Evolutionary conservation across 352 stramenopile species (phyloP), one percentile per base, ranked within the genome.

Genomic region (Pythium sp.): DNA sequence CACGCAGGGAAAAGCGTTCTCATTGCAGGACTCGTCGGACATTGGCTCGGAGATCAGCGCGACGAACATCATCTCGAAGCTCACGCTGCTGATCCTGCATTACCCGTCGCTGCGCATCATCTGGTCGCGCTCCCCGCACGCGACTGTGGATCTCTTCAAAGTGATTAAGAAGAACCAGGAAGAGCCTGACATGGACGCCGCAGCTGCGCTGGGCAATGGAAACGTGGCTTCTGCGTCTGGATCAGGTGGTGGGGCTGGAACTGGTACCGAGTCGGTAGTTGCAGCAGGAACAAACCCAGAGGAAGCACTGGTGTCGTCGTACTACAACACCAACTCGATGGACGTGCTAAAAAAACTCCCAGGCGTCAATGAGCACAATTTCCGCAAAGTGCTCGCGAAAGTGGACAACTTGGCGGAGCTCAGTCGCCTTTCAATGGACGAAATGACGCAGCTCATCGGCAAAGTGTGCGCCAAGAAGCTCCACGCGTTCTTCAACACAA

Each of bases 291-390:
- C 70, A 76, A 92, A 64, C 64, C 8, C 43, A n/a, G 84, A 91
- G 12, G 86, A 81, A 62, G 84, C 79, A 12, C 65, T 90, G 14
- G 82, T 89, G 65, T 78, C 32, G 67, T 84, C 63, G 70, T 91
- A 68, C 74, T 97, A 88, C 66, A 98, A 98, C 72, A 90, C 94
- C 32, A 92, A 82, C 59, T 93, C 96, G 14, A 82, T 98, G 67
- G 92, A 98, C 58, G 91, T 99, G 68, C 78, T 99, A 20, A 89
- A 98, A 57, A 90, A 97, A 62, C 80, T 99, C 54, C 97, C 97
- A 3, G 97, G 97, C n/a, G 92, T 99, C 66, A 99, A 89, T 62
- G 82, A 95, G 47, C 80, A 97, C 69, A 99, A 99, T 78, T 95
- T 87, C 66, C 77, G 90, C 32, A 87, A 87, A 41, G 76, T 98